Percentiles rank a stretch among this genome's conserved stretches.
phyloP scores from a whole-genome alignment of 768 basidiomycete species.

The Macrolepiota albuminosa region DNA sequence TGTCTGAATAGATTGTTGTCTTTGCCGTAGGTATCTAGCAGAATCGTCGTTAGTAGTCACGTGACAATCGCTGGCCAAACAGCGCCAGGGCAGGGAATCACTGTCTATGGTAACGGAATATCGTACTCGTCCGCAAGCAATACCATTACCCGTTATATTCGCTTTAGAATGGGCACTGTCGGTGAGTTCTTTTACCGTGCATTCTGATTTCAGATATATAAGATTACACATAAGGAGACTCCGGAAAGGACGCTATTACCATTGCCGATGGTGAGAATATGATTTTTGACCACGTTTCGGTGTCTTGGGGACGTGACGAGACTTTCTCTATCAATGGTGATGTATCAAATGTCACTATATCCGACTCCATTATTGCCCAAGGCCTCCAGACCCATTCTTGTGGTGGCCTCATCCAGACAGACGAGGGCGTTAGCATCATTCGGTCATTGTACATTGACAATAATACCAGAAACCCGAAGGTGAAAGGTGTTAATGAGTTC shows the following conservation, averaged over 20 bases:
- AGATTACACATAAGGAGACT: slow-evolving; percentile 18
- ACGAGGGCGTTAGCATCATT: slow-evolving; percentile 31
- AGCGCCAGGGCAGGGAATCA: slow-evolving; percentile 34
- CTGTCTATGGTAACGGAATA: slow-evolving; percentile 30
- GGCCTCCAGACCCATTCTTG: slow-evolving; percentile 31
- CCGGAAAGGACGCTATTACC: slow-evolving; percentile 30
- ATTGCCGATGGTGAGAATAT: slow-evolving; percentile 30
- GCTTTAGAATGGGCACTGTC: slow-evolving; percentile 24
- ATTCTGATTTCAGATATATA: background rate
- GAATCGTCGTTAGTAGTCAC: slow-evolving; percentile 27
- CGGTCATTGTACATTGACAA: slow-evolving; percentile 33
- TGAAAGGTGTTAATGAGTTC: slow-evolving; percentile 33
- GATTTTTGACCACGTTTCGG: slow-evolving; percentile 33
- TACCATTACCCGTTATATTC: slow-evolving; percentile 18
- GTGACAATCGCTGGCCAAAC: slow-evolving; percentile 31
- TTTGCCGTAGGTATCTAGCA: slow-evolving; percentile 27
- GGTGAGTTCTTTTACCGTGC: slow-evolving; percentile 13
- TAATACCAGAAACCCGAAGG: slow-evolving; percentile 31
- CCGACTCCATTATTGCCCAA: slow-evolving; percentile 32
- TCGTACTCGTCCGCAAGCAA: slow-evolving; percentile 27
- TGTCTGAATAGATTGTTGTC: slow-evolving; percentile 22
- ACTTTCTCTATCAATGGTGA: slow-evolving; percentile 32
- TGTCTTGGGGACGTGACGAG: slow-evolving; percentile 31
- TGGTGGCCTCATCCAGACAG: slow-evolving; percentile 31
- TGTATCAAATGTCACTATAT: slow-evolving; percentile 31